Base-by-base conservation (phyloP, 176 grass and related monocot species). In the Musa schizocarpa region DNA sequence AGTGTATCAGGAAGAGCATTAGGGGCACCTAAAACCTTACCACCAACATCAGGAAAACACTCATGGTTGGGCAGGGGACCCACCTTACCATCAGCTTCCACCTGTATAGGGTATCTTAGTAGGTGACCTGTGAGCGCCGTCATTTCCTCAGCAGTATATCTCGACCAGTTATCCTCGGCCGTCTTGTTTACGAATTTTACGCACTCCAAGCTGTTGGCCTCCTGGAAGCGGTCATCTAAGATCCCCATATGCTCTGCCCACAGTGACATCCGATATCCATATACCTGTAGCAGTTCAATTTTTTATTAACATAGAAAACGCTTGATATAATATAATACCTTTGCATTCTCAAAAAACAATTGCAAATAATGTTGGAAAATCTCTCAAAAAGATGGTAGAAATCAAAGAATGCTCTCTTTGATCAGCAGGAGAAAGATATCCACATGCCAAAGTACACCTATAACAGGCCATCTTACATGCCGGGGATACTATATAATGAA, bases 191-290 rank as follows among this genome's bases (percentile, higher is more conserved):
- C 86, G 48, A 84, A 73, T 59, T 55, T 80, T 23, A 97, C 79
- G 71, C 90, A 90, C 0, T 93, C 86, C 76, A 90, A 65, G 13
- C 90, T 90, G 0, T 72, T 83, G 53, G 94, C 90, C 49, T 97
- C 83, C 51, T 83, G 75, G 81, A 93, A 93, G 9, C 27, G 53
- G 12, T 82, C 74, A 21, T 91, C 86, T 13, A 93, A 81, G 48
- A n/a, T 83, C 27, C 90, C 90, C 21, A 93, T 79, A 65, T 97
- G 94, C 78, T 97, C 94, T 17, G 90, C 84, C 94, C 94, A 97
- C 11, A 97, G 78, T 50, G 94, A 97, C 52, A 20, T 91, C 56
- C 94, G 87, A 72, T 97, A 97, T 17, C 94, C 94, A n/a, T 91
- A 97, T 58, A 97, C 78, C 94, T 97, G 80, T 9, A 24, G 43